phyloP scores from a whole-genome alignment of 495 filamentous ascomycete species.

The Paragyromitra xinjiangensis region DNA sequence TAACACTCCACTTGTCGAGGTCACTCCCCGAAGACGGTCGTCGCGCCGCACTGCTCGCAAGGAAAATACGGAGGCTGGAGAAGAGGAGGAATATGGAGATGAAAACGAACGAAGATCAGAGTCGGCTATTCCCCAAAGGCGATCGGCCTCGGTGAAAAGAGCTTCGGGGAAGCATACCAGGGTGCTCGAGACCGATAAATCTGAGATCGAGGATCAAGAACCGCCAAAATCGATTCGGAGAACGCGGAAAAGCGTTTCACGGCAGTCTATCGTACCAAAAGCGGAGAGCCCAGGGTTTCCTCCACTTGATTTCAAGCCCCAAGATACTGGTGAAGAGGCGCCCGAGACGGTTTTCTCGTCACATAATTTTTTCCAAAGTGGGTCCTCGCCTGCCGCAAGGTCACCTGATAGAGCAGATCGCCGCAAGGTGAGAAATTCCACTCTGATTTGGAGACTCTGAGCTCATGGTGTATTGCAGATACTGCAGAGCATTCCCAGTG shows the following conservation, averaged over 20 bases:
- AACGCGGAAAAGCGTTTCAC: constrained; percentile 62
- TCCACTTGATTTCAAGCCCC: constrained; percentile 50
- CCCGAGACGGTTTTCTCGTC: constrained; percentile 69
- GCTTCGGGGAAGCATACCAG: constrained; percentile 67
- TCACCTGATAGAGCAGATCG: constrained; percentile 48
- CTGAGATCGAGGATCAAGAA: constrained; percentile 58
- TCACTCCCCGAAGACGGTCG: constrained; percentile 48
- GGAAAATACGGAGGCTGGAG: constrained; percentile 77
- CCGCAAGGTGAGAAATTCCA: constrained; percentile 43
- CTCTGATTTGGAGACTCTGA: neutral
- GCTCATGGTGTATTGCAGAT: constrained; percentile 19
- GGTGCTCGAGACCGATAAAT: constrained; percentile 64
- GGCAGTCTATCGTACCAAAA: constrained; percentile 42
- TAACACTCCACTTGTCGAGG: constrained; percentile 61
- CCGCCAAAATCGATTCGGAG: constrained; percentile 63
- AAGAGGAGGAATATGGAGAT: constrained; percentile 62
- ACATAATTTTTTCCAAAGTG: constrained; percentile 97
- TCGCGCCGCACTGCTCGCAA: constrained; percentile 52
- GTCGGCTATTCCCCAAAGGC: constrained; percentile 47
- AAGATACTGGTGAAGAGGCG: constrained; percentile 58
- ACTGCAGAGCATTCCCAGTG: constrained; percentile 38
- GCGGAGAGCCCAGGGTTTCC: constrained; percentile 31
- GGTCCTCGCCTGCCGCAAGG: constrained; percentile 59
- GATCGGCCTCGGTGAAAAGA: constrained; percentile 57
- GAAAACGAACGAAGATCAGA: constrained; percentile 61